phyloP scores from a whole-genome alignment of 257 asterid species.

The Paraleonurus japonicus region DNA sequence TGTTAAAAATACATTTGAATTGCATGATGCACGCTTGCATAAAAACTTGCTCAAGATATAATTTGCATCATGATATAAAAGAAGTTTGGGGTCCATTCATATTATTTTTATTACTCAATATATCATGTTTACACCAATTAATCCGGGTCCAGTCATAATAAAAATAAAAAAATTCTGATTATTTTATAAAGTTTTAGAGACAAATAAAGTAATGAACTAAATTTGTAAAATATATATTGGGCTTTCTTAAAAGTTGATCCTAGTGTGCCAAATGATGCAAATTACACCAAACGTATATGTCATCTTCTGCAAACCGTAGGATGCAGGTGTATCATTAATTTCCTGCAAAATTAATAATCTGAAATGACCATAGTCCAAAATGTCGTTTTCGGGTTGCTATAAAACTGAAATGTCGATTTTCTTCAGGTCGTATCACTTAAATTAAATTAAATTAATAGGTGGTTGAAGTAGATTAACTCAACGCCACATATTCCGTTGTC shows the following conservation, averaged over 20 bases:
- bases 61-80: too few relatives aligned
- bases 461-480: slow-evolving; percentile 7
- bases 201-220: not conserved
- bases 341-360: slow-evolving; percentile 2
- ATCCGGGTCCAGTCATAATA: too few relatives aligned
- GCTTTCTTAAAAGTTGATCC: not conserved
- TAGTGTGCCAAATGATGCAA: not conserved
- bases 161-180: not conserved
- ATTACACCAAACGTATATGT: not conserved
- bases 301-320: slow-evolving; percentile 19
- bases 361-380: slow-evolving; percentile 7
- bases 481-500: not conserved
- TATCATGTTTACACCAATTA: too few relatives aligned
- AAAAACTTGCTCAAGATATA: too few relatives aligned
- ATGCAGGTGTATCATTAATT: slow-evolving; percentile 24
- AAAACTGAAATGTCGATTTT: slow-evolving; percentile 1
- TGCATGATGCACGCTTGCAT: too few relatives aligned
- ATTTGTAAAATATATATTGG: not conserved
- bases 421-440: not conserved
- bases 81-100: too few relatives aligned
- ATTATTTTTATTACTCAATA: too few relatives aligned
- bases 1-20: too few relatives aligned
- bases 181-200: not conserved
- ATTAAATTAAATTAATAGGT: slow-evolving; percentile 1
- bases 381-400: not conserved